Evolutionary conservation across 78 protist species (phyloP).

Genomic region (Bigelowiella natans): DNA sequence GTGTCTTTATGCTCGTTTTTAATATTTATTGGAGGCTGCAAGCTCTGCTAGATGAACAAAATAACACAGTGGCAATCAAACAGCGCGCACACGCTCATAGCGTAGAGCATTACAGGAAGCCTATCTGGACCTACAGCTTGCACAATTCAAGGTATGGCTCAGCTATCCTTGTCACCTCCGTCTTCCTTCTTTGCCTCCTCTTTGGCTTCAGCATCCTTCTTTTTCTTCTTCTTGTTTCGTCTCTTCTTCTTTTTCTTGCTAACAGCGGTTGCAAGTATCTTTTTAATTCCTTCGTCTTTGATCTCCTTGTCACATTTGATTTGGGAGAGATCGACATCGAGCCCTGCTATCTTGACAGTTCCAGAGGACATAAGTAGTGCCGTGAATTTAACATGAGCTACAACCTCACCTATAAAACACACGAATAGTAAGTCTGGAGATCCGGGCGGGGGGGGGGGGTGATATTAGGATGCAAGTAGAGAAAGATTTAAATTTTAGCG

Average conservation of each 20-base stretch:
- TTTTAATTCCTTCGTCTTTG: neutral
- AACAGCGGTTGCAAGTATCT: neutral
- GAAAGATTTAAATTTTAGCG: neutral
- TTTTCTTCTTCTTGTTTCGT: neutral
- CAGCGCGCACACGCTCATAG: too few relatives aligned
- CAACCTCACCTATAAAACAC: constrained; percentile 26
- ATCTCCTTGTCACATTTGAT: neutral
- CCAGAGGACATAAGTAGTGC: constrained; percentile 34
- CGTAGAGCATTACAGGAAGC: too few relatives aligned
- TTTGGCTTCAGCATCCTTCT: too few relatives aligned
- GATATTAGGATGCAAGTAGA: neutral
- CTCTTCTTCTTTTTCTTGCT: neutral
- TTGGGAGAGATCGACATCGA: neutral
- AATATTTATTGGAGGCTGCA: too few relatives aligned
- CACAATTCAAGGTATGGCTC: too few relatives aligned
- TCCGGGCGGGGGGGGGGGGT: neutral
- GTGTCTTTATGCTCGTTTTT: too few relatives aligned
- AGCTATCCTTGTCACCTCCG: too few relatives aligned
- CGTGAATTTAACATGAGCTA: constrained; percentile 82
- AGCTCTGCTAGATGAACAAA: too few relatives aligned
- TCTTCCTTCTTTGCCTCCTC: too few relatives aligned
- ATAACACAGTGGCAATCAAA: too few relatives aligned
- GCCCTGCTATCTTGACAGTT: neutral
- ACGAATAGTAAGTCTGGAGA: too few relatives aligned
- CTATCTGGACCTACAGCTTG: too few relatives aligned